These are phyloP conservation scores for Apophysomyces ossiformis DNA, from an alignment of 371 early-diverging fungal species.

Conservation along the genomic window DNA sequence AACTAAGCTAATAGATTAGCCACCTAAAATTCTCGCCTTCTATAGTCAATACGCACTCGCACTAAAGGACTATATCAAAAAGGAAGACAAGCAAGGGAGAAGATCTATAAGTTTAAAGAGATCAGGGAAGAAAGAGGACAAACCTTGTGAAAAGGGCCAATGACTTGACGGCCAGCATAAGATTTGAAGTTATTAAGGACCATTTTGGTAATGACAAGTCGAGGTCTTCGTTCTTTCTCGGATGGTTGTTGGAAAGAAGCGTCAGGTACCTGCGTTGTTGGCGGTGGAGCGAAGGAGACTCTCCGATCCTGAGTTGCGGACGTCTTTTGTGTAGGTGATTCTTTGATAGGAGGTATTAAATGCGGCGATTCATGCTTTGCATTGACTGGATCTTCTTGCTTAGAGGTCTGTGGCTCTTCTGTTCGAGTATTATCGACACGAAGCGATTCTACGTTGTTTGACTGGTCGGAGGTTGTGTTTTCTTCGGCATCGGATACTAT, in stretches of 20 bases:
- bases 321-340: not conserved
- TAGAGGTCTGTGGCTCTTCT: not conserved
- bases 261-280: not conserved
- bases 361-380: not conserved
- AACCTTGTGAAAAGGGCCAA: slow-evolving; percentile 99
- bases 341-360: not conserved
- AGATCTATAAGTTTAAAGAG: slow-evolving; percentile 20
- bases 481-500: not conserved
- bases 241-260: slow-evolving; percentile 9
- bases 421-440: no score
- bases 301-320: slow-evolving; percentile 9
- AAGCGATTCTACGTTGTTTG: no score
- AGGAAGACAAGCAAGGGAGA: not conserved
- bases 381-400: not conserved
- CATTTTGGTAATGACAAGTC: slow-evolving; percentile 93
- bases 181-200: slow-evolving; percentile 96
- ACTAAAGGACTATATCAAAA: slow-evolving; percentile 48
- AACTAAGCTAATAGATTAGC: slow-evolving; percentile 42
- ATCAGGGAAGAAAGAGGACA: slow-evolving; percentile 15
- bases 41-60: slow-evolving; percentile 34
- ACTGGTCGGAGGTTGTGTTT: no score
- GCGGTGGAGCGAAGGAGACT: slow-evolving; percentile 14
- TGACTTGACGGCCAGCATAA: slow-evolving; percentile 89
- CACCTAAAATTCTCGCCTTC: not conserved
- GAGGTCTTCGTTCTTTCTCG: slow-evolving; percentile 37